Percentiles rank a stretch among this genome's conserved stretches.
Evolutionary conservation across 2,329 filamentous ascomycete species (phyloP).

Genomic region (Verticillium dahliae): DNA sequence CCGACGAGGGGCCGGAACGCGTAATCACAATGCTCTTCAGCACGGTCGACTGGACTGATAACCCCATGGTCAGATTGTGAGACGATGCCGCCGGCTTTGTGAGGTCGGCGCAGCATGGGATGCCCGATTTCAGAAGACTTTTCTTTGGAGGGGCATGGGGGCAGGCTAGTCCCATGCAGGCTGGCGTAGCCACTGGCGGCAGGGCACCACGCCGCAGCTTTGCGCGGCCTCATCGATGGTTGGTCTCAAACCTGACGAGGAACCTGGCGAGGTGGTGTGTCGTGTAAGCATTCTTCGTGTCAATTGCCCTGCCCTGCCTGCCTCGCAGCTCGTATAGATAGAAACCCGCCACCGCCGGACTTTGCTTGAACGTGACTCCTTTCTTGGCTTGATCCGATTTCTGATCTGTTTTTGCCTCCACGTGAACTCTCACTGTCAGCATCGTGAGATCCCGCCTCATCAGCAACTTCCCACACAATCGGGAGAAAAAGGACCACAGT

Average conservation of each 20-base stretch:
- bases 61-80: neutral
- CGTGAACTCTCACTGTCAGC: neutral
- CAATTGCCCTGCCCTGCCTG: neutral
- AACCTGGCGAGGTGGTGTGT: neutral
- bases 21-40: neutral
- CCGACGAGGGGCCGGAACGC: neutral
- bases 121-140: neutral
- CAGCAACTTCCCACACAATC: neutral
- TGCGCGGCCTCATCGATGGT: neutral
- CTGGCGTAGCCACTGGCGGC: neutral
- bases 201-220: neutral
- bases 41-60: neutral
- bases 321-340: neutral
- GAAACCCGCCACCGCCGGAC: neutral
- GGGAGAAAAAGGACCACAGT: neutral
- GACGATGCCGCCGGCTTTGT: neutral
- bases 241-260: neutral
- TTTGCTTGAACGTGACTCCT: neutral
- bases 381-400: neutral
- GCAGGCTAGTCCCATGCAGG: neutral
- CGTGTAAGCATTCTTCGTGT: neutral
- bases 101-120: neutral
- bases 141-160: neutral
- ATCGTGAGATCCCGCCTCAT: neutral
- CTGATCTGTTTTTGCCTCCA: neutral